Base-by-base conservation (phyloP, 2,329 filamentous ascomycete species). In the Hansfordia pulvinata region DNA sequence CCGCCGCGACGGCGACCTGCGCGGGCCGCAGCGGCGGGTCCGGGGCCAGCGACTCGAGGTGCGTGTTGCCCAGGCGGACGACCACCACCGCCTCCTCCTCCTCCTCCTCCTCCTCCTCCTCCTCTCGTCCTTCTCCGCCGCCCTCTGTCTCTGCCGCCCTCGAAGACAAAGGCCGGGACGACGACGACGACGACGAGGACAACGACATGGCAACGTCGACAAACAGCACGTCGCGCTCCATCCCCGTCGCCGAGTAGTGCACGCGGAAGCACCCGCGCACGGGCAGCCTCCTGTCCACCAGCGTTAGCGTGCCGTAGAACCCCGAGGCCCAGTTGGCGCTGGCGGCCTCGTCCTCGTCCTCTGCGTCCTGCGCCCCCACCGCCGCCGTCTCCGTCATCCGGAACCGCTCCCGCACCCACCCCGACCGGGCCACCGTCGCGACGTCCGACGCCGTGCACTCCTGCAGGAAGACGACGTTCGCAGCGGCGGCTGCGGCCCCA, bases 221-320 rank as follows among this genome's bases (percentile, higher is more conserved):
- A 31, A 69, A 65, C 2, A 69, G 41, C 3, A 47, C 64, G 39
- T 70, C 66, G 3, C 65, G 51, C 30, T 56, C 51, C 48, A 66
- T 60, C 4, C 43, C 40, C 17, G 60, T 60, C 6, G 47, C 33
- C 27, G 41, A 50, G 23, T 62, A 67, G 12, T 53, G 52, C n/a
- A 67, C 55, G 7, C 67, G 51, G 32, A 67, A 67, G 13, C 60
- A 55, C 0, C 35, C 30, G 3, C 38, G 24, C 15, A 68, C 42
- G 0, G 33, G 34, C 5, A 69, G 39, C 2, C 56, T 45, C 7
- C 47, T 46, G 32, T 67, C 62, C 2, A 70, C 43, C 3, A 71
- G 49, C 6, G 56, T 64, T 4, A 54, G 56, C 1, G 64, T 70
- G 5, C 64, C 64, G 37, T 69, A 70, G 16, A 46, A 30, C 5